Evolutionary conservation across 2,329 filamentous ascomycete species (phyloP).

Genomic region (Fusarium liriodendri): DNA sequence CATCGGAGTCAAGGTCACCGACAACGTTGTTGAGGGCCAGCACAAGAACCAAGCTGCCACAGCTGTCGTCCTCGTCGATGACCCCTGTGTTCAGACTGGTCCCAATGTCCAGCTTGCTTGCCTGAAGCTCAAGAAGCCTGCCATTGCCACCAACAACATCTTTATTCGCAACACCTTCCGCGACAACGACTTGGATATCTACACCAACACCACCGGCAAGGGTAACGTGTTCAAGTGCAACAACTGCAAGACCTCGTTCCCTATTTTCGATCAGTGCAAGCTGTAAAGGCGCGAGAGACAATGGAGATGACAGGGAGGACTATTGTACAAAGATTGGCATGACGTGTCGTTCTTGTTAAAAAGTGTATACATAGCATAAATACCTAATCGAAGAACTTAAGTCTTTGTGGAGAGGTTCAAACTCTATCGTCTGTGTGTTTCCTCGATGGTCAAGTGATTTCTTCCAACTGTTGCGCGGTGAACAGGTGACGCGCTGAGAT

Average conservation of each 20-base stretch:
- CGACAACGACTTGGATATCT: conserved; percentile 45
- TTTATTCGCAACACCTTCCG: conserved; percentile 45
- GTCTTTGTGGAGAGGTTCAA: not conserved
- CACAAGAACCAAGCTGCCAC: conserved; percentile 26
- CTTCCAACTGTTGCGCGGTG: not conserved
- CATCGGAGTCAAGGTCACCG: conserved; percentile 40
- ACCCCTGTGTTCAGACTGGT: conserved; percentile 15
- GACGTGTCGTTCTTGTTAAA: not conserved
- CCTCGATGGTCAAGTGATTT: not conserved
- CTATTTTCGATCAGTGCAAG: not conserved
- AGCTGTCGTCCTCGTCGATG: conserved; percentile 43
- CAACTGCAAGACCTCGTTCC: conserved; percentile 17
- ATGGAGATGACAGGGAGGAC: not conserved
- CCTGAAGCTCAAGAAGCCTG: conserved; percentile 12
- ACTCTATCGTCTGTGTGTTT: not conserved
- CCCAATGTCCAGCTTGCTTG: conserved; percentile 18
- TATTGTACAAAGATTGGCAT: not conserved
- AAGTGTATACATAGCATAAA: not conserved
- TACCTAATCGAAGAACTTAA: not conserved
- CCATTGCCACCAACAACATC: conserved; percentile 41
- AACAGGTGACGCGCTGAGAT: not conserved
- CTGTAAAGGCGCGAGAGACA: not conserved
- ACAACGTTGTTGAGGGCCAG: conserved; percentile 45
- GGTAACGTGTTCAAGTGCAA: conserved; percentile 44
- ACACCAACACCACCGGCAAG: conserved; percentile 25